A percentile compares a stretch with the other conserved stretches of the same genome.
Evolutionary conservation across 768 basidiomycete genomes (phyloP).

Genomic region (Mycena polygramma): DNA sequence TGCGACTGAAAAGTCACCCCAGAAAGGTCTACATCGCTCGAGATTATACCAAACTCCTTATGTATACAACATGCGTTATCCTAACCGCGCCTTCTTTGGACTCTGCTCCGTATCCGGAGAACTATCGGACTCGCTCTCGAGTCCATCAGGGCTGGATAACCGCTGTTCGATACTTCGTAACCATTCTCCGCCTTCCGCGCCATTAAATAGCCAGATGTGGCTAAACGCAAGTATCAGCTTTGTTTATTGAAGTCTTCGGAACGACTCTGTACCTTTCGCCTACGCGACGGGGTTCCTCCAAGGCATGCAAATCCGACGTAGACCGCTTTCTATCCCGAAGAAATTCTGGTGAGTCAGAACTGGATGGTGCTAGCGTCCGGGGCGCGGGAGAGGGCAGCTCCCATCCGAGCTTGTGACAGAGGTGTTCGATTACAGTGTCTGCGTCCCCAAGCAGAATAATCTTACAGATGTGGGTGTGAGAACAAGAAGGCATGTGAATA

Average conservation of each 20-base stretch:
- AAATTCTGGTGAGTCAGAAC: constrained; percentile 41
- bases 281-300: constrained; percentile 65
- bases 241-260: not conserved
- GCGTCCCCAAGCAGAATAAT: constrained; percentile 88
- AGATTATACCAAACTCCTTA: no score
- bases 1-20: no score
- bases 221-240: constrained; percentile 52
- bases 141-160: constrained; percentile 5
- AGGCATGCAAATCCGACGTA: constrained; percentile 57
- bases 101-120: constrained; percentile 15
- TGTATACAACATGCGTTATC: not conserved
- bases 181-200: constrained; percentile 88
- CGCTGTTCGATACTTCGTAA: constrained; percentile 63
- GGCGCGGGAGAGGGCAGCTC: constrained; percentile 62
- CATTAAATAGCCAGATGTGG: constrained; percentile 88
- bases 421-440: constrained; percentile 83
- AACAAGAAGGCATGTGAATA: constrained; percentile 1
- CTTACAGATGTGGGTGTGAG: constrained; percentile 56
- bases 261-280: constrained; percentile 69
- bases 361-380: no score
- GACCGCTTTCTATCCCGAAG: constrained; percentile 64
- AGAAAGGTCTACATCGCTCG: no score
- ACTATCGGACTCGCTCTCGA: not conserved
- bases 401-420: constrained; percentile 81
- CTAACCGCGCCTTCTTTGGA: constrained; percentile 30